Percentiles rank a stretch among this genome's conserved stretches.
Conservation (phyloP, 768 basidiomycete species). For the Tephrocybe rancida region DNA sequence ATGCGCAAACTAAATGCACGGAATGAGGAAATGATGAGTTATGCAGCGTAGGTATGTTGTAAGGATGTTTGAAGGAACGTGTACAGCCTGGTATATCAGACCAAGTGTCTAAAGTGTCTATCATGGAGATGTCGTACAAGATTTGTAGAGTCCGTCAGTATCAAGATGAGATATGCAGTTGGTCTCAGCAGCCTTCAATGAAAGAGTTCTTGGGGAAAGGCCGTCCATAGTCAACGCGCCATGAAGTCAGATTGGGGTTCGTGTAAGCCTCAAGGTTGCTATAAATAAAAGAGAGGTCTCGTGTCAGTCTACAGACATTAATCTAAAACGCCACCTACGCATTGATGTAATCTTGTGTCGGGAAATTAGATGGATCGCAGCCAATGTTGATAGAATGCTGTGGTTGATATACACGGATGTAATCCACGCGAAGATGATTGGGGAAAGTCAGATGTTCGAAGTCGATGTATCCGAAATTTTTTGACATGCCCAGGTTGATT, state of each 20-base stretch:
- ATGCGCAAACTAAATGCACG: not conserved
- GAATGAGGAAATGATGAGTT: not conserved
- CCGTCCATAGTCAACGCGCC: constrained; percentile 45
- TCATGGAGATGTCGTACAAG: not conserved
- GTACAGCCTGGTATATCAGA: constrained; percentile 5
- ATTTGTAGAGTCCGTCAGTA: constrained; percentile 5
- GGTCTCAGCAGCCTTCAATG: constrained; percentile 27
- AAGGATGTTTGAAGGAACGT: not conserved
- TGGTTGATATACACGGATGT: constrained; percentile 69
- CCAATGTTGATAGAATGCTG: constrained; percentile 59
- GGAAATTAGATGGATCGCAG: constrained; percentile 62
- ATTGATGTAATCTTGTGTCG: constrained; percentile 69
- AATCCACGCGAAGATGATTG: constrained; percentile 41
- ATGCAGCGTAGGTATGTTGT: constrained; percentile 1
- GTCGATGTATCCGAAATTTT: constrained; percentile 74
- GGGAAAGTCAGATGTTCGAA: constrained; percentile 69
- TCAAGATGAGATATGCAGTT: not conserved
- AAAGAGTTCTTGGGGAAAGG: constrained; percentile 60
- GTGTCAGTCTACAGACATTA: not conserved
- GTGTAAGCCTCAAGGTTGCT: constrained; percentile 65
- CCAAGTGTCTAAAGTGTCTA: constrained; percentile 1
- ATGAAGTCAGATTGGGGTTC: constrained; percentile 57
- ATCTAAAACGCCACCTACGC: constrained; percentile 31
- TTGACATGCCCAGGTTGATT: constrained; percentile 78
- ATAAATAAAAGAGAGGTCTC: not conserved